Conservation (phyloP, 2,329 filamentous ascomycete genomes). For the Eutypa lata region DNA sequence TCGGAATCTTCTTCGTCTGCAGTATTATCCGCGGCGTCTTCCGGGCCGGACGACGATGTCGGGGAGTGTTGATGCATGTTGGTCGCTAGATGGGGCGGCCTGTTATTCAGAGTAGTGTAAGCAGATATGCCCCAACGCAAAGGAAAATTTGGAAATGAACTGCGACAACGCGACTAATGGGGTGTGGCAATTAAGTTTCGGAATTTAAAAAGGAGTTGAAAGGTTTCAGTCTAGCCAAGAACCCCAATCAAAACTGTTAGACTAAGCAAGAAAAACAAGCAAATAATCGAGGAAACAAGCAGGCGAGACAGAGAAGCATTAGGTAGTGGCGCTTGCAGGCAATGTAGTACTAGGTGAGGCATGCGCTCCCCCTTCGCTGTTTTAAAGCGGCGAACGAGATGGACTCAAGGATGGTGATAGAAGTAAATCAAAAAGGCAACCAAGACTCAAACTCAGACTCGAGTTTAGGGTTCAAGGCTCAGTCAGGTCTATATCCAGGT, state of each 20-base stretch:
- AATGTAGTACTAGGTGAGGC: neutral
- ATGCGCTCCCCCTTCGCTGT: neutral
- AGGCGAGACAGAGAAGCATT: neutral
- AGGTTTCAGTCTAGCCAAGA: too few relatives aligned
- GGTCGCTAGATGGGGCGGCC: conserved; percentile 54
- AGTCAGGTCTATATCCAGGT: neutral
- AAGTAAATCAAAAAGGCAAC: neutral
- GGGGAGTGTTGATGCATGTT: conserved; percentile 67
- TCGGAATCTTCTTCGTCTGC: conserved; percentile 98
- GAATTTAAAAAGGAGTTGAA: neutral
- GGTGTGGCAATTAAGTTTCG: neutral
- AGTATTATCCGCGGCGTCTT: conserved; percentile 85
- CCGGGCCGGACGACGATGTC: conserved; percentile 72
- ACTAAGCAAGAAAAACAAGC: neutral
- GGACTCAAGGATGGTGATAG: too few relatives aligned
- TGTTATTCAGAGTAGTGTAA: conserved; percentile 33
- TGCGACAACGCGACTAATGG: conserved; percentile 3
- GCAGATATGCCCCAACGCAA: conserved; percentile 13
- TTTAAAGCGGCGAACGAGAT: neutral
- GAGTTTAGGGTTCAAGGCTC: too few relatives aligned
- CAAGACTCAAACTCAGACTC: neutral
- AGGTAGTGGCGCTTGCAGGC: neutral
- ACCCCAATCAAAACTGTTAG: too few relatives aligned
- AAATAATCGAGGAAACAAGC: neutral
- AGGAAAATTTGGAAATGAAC: conserved; percentile 2